Conservation (phyloP, 2,329 filamentous ascomycete genomes). For the Cylindrodendrum hubeiense region DNA sequence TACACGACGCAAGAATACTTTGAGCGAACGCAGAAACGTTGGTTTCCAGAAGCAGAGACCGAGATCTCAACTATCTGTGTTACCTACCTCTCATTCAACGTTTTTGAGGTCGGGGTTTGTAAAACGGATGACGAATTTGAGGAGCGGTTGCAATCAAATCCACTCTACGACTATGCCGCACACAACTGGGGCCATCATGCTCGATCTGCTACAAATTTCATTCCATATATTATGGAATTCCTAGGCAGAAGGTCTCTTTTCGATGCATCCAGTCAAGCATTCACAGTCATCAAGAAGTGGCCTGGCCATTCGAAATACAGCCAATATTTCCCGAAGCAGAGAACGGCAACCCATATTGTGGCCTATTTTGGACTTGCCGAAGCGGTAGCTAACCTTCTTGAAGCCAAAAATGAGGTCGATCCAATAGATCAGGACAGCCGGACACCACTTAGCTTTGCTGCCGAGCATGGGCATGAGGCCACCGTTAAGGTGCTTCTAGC, state of each 20-base stretch:
- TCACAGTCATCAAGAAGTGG: too few relatives aligned
- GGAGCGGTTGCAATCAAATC: background rate
- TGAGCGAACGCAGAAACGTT: background rate
- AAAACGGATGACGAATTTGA: background rate
- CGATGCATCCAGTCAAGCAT: too few relatives aligned
- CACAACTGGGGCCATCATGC: background rate
- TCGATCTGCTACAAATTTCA: too few relatives aligned
- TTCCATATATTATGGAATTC: too few relatives aligned
- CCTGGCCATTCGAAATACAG: too few relatives aligned
- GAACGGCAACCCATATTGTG: background rate
- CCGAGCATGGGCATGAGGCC: background rate
- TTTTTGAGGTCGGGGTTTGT: background rate
- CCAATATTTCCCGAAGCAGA: too few relatives aligned
- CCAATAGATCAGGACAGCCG: background rate
- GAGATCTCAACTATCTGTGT: background rate
- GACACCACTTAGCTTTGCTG: background rate
- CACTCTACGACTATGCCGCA: background rate
- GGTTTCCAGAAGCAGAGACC: slow-evolving; percentile 14
- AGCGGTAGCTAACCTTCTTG: background rate
- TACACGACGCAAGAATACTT: slow-evolving; percentile 11
- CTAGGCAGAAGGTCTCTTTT: too few relatives aligned
- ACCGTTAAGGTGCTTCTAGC: background rate
- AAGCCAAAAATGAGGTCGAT: background rate
- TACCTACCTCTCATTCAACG: slow-evolving; percentile 3
- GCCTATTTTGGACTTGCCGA: background rate